These are phyloP conservation scores for Hypoxylon perforatum DNA, from an alignment of 495 filamentous ascomycete genomes.

Conservation along the genomic window DNA sequence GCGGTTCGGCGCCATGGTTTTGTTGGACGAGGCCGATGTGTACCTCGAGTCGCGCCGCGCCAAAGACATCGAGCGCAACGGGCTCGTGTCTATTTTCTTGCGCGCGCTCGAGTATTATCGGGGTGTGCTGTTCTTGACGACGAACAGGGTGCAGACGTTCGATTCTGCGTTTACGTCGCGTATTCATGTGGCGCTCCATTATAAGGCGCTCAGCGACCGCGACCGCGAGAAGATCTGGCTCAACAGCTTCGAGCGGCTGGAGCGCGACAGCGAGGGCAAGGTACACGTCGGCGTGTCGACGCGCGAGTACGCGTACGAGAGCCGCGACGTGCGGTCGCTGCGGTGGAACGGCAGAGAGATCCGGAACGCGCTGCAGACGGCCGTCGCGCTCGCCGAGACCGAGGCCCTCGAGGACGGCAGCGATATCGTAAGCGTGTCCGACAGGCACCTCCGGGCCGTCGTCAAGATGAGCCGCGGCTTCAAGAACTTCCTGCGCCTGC, in stretches of 20 bases:
- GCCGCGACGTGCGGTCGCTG: constrained; percentile 43
- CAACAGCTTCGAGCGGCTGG: constrained; percentile 54
- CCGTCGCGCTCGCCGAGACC: constrained; percentile 56
- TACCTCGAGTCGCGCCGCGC: constrained; percentile 73
- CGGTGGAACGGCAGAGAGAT: constrained; percentile 56
- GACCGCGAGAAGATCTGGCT: constrained; percentile 53
- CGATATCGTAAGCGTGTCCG: constrained; percentile 45
- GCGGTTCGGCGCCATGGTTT: constrained; percentile 56
- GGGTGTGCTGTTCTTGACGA: constrained; percentile 56
- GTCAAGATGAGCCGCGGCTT: constrained; percentile 56
- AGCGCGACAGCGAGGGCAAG: constrained; percentile 47
- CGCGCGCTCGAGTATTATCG: constrained; percentile 57
- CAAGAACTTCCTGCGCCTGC: constrained; percentile 44
- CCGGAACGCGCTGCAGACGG: constrained; percentile 57
- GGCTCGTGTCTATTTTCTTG: constrained; percentile 74
- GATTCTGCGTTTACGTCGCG: constrained; percentile 55
- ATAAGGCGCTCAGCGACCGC: constrained; percentile 46
- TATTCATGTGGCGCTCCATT: constrained; percentile 58
- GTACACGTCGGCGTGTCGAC: constrained; percentile 47
- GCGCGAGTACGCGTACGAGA: constrained; percentile 44
- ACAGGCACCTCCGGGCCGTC: constrained; percentile 51
- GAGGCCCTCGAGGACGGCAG: constrained; percentile 49
- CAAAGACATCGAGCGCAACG: constrained; percentile 79
- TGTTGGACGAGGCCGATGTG: constrained; percentile 59
- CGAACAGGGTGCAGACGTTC: constrained; percentile 56